Evolutionary conservation across 2,329 filamentous ascomycete species (phyloP).

Genomic region (Xylariaceae sp.): DNA sequence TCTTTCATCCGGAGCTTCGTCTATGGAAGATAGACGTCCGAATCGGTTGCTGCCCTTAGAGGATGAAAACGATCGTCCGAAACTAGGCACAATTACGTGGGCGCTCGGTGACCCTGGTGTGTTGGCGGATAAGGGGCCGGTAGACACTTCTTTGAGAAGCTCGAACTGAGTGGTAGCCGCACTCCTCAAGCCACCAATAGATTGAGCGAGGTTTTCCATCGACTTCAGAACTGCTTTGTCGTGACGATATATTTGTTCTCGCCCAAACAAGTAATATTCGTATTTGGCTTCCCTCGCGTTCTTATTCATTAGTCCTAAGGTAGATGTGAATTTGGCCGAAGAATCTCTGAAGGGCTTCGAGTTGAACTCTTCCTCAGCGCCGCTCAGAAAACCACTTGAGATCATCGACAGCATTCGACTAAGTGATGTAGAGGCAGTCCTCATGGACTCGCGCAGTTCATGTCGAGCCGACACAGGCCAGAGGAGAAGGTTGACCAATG

Average conservation of each 20-base stretch:
- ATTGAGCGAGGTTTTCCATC: conserved; percentile 84
- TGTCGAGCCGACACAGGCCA: conserved; percentile 80
- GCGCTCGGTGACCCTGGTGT: conserved; percentile 42
- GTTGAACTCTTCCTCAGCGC: conserved; percentile 78
- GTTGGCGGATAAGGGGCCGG: conserved; percentile 38
- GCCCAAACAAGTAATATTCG: conserved; percentile 84
- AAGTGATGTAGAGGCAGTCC: conserved; percentile 75
- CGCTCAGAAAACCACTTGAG: conserved; percentile 82
- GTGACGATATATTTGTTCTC: conserved; percentile 78
- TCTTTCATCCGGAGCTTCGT: conserved; percentile 66
- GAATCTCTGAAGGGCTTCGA: conserved; percentile 69
- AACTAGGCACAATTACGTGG: conserved; percentile 42
- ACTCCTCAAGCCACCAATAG: conserved; percentile 87
- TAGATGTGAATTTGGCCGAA: conserved; percentile 68
- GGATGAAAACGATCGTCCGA: conserved; percentile 32
- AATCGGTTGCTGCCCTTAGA: conserved; percentile 50
- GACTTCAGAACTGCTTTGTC: conserved; percentile 83
- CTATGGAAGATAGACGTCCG: conserved; percentile 63
- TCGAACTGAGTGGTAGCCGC: conserved; percentile 89
- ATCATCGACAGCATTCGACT: conserved; percentile 84
- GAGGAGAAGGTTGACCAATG: conserved; percentile 77
- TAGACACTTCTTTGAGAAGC: conserved; percentile 70
- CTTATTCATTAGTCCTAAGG: conserved; percentile 74
- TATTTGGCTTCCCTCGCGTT: conserved; percentile 85
- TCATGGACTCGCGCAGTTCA: conserved; percentile 75